phyloP scores from a whole-genome alignment of 192 early-diverging fungal genomes.

The Rhizoclosmatium globosum region DNA sequence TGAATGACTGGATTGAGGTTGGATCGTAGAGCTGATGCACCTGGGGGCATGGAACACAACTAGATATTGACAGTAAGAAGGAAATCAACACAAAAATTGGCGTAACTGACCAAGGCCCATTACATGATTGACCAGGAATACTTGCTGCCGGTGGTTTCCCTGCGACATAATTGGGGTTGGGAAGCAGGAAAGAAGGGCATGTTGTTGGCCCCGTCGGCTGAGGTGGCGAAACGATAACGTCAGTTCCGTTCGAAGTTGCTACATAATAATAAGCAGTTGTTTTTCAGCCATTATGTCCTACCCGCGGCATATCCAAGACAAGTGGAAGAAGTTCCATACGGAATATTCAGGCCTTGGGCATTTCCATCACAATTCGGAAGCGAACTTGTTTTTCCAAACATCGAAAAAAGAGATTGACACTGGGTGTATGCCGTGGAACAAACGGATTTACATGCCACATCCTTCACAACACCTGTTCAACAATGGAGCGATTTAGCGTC shows the following conservation, averaged over 20 bases:
- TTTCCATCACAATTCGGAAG: background rate
- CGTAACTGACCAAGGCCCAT: background rate
- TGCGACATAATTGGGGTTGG: background rate
- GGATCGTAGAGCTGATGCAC: constrained; percentile 22
- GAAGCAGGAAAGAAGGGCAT: constrained; percentile 16
- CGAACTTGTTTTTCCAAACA: constrained; percentile 3
- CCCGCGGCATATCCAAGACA: background rate
- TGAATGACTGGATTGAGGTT: background rate
- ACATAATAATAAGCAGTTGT: background rate
- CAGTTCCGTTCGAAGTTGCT: background rate
- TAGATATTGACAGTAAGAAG: background rate
- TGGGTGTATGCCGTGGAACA: background rate
- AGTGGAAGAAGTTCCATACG: background rate
- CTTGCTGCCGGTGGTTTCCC: background rate
- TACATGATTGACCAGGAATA: background rate
- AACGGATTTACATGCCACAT: constrained; percentile 5
- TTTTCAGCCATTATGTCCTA: background rate
- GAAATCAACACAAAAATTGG: background rate
- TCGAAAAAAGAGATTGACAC: background rate
- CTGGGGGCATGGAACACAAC: constrained; percentile 19
- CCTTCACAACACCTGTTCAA: background rate
- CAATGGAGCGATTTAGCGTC: background rate
- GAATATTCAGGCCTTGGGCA: background rate
- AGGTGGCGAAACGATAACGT: background rate
- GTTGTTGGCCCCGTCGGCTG: background rate